These are phyloP conservation scores for Allium sativum DNA, from an alignment of 106 monocot genomes.

Conservation along the genomic window DNA sequence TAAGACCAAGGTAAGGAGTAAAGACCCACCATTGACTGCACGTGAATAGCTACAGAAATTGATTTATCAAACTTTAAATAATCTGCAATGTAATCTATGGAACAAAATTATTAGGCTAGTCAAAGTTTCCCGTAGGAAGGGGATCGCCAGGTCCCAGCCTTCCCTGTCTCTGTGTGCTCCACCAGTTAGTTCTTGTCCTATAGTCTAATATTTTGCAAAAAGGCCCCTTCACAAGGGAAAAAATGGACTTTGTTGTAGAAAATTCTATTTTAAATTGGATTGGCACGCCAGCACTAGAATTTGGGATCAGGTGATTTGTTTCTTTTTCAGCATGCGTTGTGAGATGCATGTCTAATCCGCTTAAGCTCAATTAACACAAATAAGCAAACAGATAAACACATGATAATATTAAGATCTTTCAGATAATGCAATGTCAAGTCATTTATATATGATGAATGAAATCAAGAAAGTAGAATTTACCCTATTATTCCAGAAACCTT, in stretches of 20 bases:
- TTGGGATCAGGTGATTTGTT: background rate
- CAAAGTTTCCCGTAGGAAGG: too few relatives aligned
- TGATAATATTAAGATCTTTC: background rate
- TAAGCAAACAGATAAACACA: background rate
- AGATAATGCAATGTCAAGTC: background rate
- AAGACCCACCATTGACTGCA: too few relatives aligned
- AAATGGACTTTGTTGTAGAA: too few relatives aligned
- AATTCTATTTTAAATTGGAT: too few relatives aligned
- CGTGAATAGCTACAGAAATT: too few relatives aligned
- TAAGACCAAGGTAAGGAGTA: too few relatives aligned
- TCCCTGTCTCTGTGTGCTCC: background rate
- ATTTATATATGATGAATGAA: background rate
- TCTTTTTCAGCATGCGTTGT: background rate
- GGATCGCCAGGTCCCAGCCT: too few relatives aligned
- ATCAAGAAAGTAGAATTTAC: conserved; percentile 19
- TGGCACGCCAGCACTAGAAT: too few relatives aligned
- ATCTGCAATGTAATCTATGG: background rate
- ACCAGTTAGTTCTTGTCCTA: background rate
- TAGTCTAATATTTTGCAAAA: too few relatives aligned
- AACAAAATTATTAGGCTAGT: background rate
- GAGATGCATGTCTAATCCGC: background rate
- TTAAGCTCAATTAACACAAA: background rate
- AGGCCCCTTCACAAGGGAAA: too few relatives aligned
- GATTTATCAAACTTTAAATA: too few relatives aligned
- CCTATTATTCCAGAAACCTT: conserved; percentile 79